Conservation (phyloP, 1,139 yeast genomes). For the Kluyveromyces sp. region DNA sequence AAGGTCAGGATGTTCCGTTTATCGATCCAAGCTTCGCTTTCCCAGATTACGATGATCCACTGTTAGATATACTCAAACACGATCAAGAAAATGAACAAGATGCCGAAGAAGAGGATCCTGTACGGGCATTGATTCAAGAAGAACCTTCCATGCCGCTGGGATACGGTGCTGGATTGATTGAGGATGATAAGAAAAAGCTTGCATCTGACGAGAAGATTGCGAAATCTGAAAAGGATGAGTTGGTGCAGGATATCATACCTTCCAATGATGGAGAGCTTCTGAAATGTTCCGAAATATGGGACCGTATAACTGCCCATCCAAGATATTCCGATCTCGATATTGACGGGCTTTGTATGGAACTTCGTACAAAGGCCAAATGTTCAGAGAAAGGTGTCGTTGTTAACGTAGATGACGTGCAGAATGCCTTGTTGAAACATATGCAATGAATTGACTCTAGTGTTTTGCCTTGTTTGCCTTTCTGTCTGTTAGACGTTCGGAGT, state of each 20-base stretch:
- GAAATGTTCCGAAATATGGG: slow-evolving; percentile 93
- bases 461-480: neutral
- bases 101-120: slow-evolving; percentile 2
- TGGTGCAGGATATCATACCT: slow-evolving; percentile 40
- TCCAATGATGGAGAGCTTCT: slow-evolving; percentile 44
- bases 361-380: slow-evolving; percentile 91
- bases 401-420: slow-evolving; percentile 69
- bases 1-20: slow-evolving; percentile 14
- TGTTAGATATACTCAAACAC: slow-evolving; percentile 5
- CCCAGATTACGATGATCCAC: slow-evolving; percentile 14
- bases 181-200: neutral
- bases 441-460: neutral
- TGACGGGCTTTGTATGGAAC: slow-evolving; percentile 83
- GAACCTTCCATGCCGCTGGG: slow-evolving; percentile 5
- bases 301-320: slow-evolving; percentile 89
- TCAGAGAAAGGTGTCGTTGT: slow-evolving; percentile 87
- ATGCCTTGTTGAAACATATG: slow-evolving; percentile 39
- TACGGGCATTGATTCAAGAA: slow-evolving; percentile 6
- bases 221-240: slow-evolving; percentile 1
- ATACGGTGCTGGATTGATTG: neutral
- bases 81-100: slow-evolving; percentile 2
- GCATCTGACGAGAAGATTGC: neutral
- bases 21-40: slow-evolving; percentile 23
- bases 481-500: neutral
- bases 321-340: slow-evolving; percentile 87